Evolutionary conservation across 83 land plant genomes (phyloP).

Genomic region (Picea abies): DNA sequence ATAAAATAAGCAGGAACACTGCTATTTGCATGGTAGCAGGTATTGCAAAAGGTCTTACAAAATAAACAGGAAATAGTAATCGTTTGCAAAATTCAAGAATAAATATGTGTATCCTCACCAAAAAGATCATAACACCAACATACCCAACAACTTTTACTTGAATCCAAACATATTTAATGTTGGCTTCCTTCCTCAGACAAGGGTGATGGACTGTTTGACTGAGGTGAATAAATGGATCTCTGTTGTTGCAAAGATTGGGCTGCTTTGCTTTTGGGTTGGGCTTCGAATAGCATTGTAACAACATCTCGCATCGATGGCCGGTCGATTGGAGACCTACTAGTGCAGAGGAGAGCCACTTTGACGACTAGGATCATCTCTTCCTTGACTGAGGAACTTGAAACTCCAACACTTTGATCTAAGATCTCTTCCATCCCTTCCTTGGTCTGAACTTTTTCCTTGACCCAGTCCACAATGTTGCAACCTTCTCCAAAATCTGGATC

Average conservation of each 20-base stretch:
- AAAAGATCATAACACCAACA: too few species aligned
- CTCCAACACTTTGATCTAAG: constrained; percentile 44
- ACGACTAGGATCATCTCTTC: constrained; percentile 65
- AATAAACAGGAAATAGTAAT: too few species aligned
- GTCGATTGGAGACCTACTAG: constrained; percentile 52
- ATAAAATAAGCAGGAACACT: too few species aligned
- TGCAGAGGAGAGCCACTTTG: constrained; percentile 68
- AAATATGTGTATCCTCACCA: too few species aligned
- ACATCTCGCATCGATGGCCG: constrained; percentile 75
- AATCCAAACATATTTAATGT: neutral
- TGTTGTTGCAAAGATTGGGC: constrained; percentile 7
- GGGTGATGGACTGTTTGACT: neutral
- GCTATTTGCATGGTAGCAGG: too few species aligned
- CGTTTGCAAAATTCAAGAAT: too few species aligned
- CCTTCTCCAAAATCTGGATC: constrained; percentile 67
- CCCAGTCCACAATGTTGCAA: constrained; percentile 76
- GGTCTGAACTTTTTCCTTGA: constrained; percentile 32
- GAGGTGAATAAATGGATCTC: constrained; percentile 11
- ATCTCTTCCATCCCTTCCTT: constrained; percentile 35
- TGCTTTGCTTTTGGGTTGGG: constrained; percentile 47
- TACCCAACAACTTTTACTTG: too few species aligned
- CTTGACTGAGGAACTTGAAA: constrained; percentile 24
- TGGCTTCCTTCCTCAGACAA: neutral
- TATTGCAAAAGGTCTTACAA: too few species aligned
- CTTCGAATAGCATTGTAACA: constrained; percentile 62